Evolutionary conservation across 352 stramenopile species (phyloP).

Genomic region (Phytophthora cajani): DNA sequence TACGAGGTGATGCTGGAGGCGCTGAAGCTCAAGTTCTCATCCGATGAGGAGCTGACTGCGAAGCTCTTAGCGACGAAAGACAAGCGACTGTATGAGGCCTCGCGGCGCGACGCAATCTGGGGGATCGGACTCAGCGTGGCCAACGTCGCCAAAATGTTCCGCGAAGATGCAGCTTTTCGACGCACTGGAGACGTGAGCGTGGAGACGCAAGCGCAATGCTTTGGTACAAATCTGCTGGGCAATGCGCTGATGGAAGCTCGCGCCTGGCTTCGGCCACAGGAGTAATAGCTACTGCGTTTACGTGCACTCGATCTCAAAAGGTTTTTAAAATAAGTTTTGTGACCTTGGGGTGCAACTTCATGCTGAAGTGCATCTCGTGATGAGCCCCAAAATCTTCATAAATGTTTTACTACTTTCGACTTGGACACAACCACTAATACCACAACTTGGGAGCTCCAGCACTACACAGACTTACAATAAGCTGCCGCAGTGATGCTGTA

Average conservation of each 20-base stretch:
- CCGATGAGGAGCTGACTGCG: slow-evolving; percentile 33
- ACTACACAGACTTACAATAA: too few relatives aligned
- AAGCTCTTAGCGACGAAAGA: slow-evolving; percentile 53
- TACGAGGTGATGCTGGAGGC: slow-evolving; percentile 61
- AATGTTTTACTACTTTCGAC: too few relatives aligned
- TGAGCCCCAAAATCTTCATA: too few relatives aligned
- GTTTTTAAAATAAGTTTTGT: not conserved
- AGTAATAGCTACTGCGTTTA: not conserved
- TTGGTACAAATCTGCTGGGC: slow-evolving; percentile 63
- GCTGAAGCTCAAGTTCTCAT: slow-evolving; percentile 72
- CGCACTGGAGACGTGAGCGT: slow-evolving; percentile 45
- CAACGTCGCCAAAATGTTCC: slow-evolving; percentile 47
- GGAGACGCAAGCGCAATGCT: slow-evolving; percentile 42
- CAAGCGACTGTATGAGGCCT: slow-evolving; percentile 65
- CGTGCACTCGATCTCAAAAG: not conserved
- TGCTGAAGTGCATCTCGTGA: too few relatives aligned
- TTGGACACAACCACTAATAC: too few relatives aligned
- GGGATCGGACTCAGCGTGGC: slow-evolving; percentile 62
- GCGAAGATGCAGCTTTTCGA: slow-evolving; percentile 41
- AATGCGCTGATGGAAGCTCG: slow-evolving; percentile 63
- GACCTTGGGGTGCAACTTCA: too few relatives aligned
- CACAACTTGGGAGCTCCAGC: too few relatives aligned
- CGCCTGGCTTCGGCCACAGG: slow-evolving; percentile 43
- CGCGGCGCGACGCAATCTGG: slow-evolving; percentile 59
- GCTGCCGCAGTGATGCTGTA: too few relatives aligned